These are phyloP conservation scores for Heliosperma pusillum DNA, from an alignment of 148 eudicot species.

Conservation along the genomic window DNA sequence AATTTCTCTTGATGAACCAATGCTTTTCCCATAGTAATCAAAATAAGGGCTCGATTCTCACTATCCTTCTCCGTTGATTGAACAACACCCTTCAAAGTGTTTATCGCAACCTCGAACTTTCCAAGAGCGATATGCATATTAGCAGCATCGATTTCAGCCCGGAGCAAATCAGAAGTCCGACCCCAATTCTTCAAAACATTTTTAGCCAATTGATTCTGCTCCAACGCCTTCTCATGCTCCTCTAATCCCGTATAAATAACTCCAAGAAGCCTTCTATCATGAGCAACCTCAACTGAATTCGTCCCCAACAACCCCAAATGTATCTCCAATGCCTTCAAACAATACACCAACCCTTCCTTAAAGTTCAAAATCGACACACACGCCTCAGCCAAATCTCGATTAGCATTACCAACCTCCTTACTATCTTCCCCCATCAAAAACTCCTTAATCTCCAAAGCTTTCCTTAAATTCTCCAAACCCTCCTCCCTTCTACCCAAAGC, in stretches of 20 bases:
- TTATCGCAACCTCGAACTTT: conserved; percentile 60
- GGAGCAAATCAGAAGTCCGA: conserved; percentile 57
- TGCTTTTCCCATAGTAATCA: conserved; percentile 83
- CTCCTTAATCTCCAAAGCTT: conserved; percentile 67
- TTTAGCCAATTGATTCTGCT: conserved; percentile 67
- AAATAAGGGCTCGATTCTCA: conserved; percentile 67
- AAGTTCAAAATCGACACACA: conserved; percentile 68
- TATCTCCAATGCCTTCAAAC: conserved; percentile 74
- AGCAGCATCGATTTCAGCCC: conserved; percentile 87
- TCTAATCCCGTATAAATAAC: conserved; percentile 84
- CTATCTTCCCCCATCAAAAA: conserved; percentile 58
- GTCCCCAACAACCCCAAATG: conserved; percentile 55
- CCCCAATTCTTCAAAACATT: conserved; percentile 86
- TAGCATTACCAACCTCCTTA: conserved; percentile 68
- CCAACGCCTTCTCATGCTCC: conserved; percentile 78
- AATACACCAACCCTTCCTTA: conserved; percentile 68
- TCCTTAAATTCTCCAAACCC: conserved; percentile 58
- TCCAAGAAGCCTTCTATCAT: conserved; percentile 79
- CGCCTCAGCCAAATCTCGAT: conserved; percentile 83
- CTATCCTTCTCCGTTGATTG: conserved; percentile 70
- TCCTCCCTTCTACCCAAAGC: conserved; percentile 97
- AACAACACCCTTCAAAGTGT: conserved; percentile 56
- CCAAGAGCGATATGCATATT: conserved; percentile 88
- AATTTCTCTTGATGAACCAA: conserved; percentile 68
- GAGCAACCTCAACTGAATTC: conserved; percentile 86